Base-by-base conservation (phyloP, 169 alveolate genomes). In the Cryptosporidium muris region DNA sequence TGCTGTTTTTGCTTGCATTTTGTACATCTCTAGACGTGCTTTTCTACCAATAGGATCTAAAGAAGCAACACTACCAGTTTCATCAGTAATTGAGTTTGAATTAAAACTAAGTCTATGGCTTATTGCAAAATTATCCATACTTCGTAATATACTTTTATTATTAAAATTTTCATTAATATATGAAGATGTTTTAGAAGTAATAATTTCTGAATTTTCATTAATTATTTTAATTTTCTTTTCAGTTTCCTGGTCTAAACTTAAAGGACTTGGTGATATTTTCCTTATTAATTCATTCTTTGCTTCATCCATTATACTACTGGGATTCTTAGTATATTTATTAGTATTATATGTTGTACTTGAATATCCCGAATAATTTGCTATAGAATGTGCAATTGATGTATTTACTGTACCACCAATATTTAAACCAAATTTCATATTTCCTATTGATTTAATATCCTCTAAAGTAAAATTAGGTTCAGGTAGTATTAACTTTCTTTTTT, bases 11-110 rank as follows among this genome's bases (percentile, higher is more conserved):
- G 85, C 85, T 60, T 74, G 85, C 58, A 74, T 74, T 42, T 74
- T 74, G 51, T 74, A 74, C 85, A 74, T 74, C 45, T 74, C 85
- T 48, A 74, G 51, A 42, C 85, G 54, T 2, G 85, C 85, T 4
- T 74, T 74, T 54, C 85, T 74, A 14, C 85, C 85, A 36, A 74
- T 74, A 16, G 85, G 85, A 43, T 74, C 85, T 14, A 74, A 45
- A 7, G 85, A 74, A 37, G 67, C 54, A 74, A 74, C 60, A 58
- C 85, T 74, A 7, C 85, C 85, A 4, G 47, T 48, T 9, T 74
- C 85, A 37, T 63, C 62, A 43, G 47, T 56, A 6, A 74, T 48
- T 56, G 85, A 74, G 2, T 63, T 63, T 9, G 85, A 58, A 48
- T 74, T 74, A 14, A 74, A 48, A 40, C 85, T 74, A 60, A 74